phyloP scores from a whole-genome alignment of 1,284 basidiomycete genomes.

The Tetrapyrgos nigripes region DNA sequence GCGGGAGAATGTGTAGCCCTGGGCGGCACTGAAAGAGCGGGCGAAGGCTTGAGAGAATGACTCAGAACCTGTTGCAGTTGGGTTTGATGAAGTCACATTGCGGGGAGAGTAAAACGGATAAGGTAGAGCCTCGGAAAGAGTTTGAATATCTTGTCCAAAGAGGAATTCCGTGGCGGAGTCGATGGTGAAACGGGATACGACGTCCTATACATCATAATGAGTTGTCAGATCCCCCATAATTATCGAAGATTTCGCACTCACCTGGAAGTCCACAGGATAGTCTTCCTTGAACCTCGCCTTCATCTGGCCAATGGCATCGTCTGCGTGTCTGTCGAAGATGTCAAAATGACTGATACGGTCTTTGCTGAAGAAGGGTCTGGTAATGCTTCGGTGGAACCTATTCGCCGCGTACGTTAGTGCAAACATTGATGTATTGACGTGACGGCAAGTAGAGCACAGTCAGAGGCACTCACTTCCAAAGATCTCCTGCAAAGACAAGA shows the following conservation, averaged over 20 bases:
- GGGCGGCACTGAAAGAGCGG: conserved; percentile 41
- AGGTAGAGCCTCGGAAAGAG: conserved; percentile 40
- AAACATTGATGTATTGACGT: not conserved
- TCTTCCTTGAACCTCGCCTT: conserved; percentile 46
- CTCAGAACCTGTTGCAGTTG: not conserved
- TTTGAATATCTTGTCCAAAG: conserved; percentile 42
- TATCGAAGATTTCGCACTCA: conserved; percentile 19
- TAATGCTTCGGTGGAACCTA: conserved; percentile 20
- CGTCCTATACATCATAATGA: conserved; percentile 33
- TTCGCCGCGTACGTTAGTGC: not conserved
- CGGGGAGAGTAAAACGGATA: conserved; percentile 37
- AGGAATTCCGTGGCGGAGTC: conserved; percentile 53
- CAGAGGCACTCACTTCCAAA: conserved; percentile 15
- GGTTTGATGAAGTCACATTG: not conserved
- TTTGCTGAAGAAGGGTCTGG: conserved; percentile 40
- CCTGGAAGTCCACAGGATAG: conserved; percentile 58
- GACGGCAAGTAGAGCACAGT: no score
- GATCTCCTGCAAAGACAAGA: conserved; percentile 7
- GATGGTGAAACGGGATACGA: conserved; percentile 50
- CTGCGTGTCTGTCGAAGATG: conserved; percentile 51
- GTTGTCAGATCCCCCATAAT: not conserved
- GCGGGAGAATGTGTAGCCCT: conserved; percentile 31
- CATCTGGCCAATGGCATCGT: conserved; percentile 43
- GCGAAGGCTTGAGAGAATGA: conserved; percentile 38
- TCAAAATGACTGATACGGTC: conserved; percentile 62